Base-by-base conservation (phyloP, 805 yeast species). In the Pichia kluyveri region DNA sequence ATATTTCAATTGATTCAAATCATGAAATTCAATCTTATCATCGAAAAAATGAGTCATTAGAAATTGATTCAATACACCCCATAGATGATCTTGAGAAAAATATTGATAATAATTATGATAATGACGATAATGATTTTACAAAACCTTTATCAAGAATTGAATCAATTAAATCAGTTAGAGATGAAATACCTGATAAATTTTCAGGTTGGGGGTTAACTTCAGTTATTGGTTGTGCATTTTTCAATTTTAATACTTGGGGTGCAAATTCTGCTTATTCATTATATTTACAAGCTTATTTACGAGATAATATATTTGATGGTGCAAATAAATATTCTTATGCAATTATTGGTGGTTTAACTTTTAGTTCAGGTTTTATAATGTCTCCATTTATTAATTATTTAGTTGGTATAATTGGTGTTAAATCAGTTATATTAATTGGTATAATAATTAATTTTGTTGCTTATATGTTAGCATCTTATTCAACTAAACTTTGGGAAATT, bases 221-320 rank as follows among this genome's bases (percentile, higher is more conserved):
- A 18, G 73, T 76, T 14, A 51, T 75, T 15, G 77, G 80, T 14
- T 72, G 76, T 4, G 65, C 71, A 30, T 45, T 78, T 5, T 65
- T 79, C 39, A 77, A 79, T 60, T 74, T 79, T 53, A 69, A 75
- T 38, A 76, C 86, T 0, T 84, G 91, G 90, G 93, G 93, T 15
- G 75, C 83, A 53, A 83, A 83, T 53, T 67, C 79, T 8, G 83
- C 82, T 4, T 84, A 72, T 58, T 83, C 87, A 30, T 73, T 84
- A 6, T 82, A 79, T 54, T 65, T 83, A 27, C 71, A 83, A 1
- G 72, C 70, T 52, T 84, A 81, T 57, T 53, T 83, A 26, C 71
- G 74, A 40, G 59, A 73, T 45, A 62, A 74, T 41, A 65, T 71
- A 0, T 82, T 79, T 53, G 65, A 67, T 0, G 86, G 82, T 3